Evolutionary conservation across 768 basidiomycete species (phyloP).

Genomic region (Lentinula aciculospora): DNA sequence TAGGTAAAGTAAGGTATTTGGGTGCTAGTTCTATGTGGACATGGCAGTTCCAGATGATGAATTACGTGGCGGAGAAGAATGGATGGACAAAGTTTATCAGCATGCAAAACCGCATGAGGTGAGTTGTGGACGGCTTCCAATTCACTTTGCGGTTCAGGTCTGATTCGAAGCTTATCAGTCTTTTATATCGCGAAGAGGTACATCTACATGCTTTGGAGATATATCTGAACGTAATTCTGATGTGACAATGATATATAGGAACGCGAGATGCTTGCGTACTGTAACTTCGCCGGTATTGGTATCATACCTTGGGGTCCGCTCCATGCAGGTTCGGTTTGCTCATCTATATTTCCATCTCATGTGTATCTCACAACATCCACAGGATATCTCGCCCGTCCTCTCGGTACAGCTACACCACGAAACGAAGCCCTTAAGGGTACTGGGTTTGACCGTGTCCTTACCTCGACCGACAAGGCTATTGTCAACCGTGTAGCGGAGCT

Average conservation of each 20-base stretch:
- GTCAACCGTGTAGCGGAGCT: slow-evolving; percentile 16
- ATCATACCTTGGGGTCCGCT: slow-evolving; percentile 43
- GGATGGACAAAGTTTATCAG: slow-evolving; percentile 44
- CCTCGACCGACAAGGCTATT: slow-evolving; percentile 5
- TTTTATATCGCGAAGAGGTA: slow-evolving; percentile 42
- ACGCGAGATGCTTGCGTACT: slow-evolving; percentile 28
- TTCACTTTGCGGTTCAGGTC: background rate
- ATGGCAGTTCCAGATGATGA: slow-evolving; percentile 33
- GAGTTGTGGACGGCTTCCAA: background rate
- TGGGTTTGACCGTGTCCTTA: slow-evolving; percentile 10
- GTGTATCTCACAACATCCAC: background rate
- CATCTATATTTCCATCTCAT: background rate
- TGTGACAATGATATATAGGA: slow-evolving; percentile 19
- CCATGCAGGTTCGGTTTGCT: background rate
- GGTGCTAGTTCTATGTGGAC: slow-evolving; percentile 26
- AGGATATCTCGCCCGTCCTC: background rate
- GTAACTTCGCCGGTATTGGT: slow-evolving; percentile 21
- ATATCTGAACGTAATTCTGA: no score
- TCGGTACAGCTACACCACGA: background rate
- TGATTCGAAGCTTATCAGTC: slow-evolving; percentile 20
- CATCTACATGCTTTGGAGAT: slow-evolving; percentile 14
- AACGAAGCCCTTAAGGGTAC: background rate
- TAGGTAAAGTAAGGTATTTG: slow-evolving; percentile 32
- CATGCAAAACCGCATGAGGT: slow-evolving; percentile 29
- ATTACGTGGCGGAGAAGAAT: slow-evolving; percentile 29